A percentile compares a stretch with the other conserved stretches of the same genome.
Evolutionary conservation across 768 basidiomycete species (phyloP).

Genomic region (Lactifluus piperatus): DNA sequence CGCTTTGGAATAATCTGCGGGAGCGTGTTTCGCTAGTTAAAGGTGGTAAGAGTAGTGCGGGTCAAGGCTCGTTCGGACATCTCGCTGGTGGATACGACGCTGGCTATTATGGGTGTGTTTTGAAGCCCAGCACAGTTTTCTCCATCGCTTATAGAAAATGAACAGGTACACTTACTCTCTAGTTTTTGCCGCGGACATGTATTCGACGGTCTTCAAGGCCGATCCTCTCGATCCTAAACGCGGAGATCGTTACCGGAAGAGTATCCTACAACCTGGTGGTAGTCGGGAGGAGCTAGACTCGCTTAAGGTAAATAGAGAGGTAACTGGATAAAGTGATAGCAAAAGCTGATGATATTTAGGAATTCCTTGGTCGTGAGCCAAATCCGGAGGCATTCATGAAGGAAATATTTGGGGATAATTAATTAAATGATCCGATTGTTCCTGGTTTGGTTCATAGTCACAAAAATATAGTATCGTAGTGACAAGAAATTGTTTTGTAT

Average conservation of each 20-base stretch:
- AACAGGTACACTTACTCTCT: constrained; percentile 57
- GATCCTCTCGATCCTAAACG: constrained; percentile 64
- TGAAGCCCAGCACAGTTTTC: neutral
- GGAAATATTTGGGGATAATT: constrained; percentile 15
- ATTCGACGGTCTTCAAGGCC: constrained; percentile 67
- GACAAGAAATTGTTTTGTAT: neutral
- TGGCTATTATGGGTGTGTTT: constrained; percentile 59
- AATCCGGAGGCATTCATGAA: constrained; percentile 19
- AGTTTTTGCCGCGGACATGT: constrained; percentile 53
- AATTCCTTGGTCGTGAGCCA: constrained; percentile 18
- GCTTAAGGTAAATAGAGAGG: constrained; percentile 43
- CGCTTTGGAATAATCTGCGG: constrained; percentile 67
- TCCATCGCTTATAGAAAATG: neutral
- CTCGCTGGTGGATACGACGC: constrained; percentile 68
- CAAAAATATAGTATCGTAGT: too few species aligned
- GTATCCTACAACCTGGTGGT: constrained; percentile 67
- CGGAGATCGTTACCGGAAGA: constrained; percentile 63
- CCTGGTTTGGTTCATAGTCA: neutral
- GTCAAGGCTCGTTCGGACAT: constrained; percentile 71
- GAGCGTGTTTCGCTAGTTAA: constrained; percentile 65
- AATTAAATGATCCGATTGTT: too few species aligned
- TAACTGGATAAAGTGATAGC: too few species aligned
- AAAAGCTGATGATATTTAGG: neutral
- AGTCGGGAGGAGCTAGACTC: constrained; percentile 74
- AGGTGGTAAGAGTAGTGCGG: constrained; percentile 48